A percentile compares a stretch with the other conserved stretches of the same genome.
Conservation (phyloP, 768 basidiomycete genomes). For the Kondoa subrosea region DNA sequence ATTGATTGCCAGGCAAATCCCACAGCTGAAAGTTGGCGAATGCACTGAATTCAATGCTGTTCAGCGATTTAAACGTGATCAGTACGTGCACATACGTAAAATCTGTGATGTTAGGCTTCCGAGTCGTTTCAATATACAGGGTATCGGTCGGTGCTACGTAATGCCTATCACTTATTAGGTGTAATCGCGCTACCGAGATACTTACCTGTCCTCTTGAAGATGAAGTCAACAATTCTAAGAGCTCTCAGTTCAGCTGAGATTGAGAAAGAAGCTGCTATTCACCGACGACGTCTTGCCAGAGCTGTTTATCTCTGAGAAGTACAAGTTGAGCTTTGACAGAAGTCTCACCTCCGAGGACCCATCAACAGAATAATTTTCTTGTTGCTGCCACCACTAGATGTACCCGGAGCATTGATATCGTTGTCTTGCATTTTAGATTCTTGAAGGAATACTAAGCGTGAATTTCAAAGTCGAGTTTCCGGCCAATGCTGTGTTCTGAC, state of each 20-base stretch:
- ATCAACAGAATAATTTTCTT: constrained; percentile 1
- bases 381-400: background rate
- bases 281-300: constrained; percentile 8
- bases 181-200: no score
- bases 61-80: background rate
- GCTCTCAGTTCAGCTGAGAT: no score
- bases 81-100: background rate
- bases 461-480: no score
- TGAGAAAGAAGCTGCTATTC: no score
- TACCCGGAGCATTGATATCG: no score
- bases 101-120: background rate
- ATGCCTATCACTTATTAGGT: no score
- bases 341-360: background rate
- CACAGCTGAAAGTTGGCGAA: constrained; percentile 85
- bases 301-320: no score
- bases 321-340: no score
- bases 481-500: no score
- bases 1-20: constrained; percentile 72
- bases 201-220: constrained; percentile 2
- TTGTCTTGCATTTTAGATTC: no score
- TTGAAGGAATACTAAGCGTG: no score
- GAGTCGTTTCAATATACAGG: constrained; percentile 1
- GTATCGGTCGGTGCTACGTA: background rate
- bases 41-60: constrained; percentile 41
- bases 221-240: background rate